Evolutionary conservation across 345 rosid genomes (phyloP).

Genomic region (Raphanus raphanistrum): DNA sequence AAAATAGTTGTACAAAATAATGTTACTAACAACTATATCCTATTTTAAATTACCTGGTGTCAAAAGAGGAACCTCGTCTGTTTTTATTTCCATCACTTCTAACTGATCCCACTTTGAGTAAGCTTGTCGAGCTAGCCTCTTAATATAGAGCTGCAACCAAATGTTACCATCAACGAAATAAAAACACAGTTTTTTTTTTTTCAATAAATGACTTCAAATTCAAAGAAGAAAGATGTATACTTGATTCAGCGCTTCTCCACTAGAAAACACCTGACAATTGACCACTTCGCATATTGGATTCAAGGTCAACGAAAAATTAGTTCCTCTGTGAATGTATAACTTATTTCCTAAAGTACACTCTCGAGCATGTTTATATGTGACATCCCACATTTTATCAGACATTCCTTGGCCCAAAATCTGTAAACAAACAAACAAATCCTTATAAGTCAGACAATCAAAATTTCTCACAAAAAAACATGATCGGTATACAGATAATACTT

Average conservation of each 20-base stretch:
- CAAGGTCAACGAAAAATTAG: slow-evolving; percentile 39
- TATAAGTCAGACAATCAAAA: slow-evolving; percentile 6
- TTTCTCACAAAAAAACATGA: background rate
- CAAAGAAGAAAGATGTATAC: slow-evolving; percentile 39
- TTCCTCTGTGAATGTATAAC: slow-evolving; percentile 43
- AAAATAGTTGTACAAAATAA: background rate
- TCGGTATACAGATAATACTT: background rate
- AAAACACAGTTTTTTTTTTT: background rate
- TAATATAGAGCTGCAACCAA: slow-evolving; percentile 45
- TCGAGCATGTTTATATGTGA: slow-evolving; percentile 66
- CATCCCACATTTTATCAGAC: slow-evolving; percentile 87
- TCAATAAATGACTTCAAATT: background rate
- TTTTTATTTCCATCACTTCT: slow-evolving; percentile 48
- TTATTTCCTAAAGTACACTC: slow-evolving; percentile 66
- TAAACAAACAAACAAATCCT: background rate
- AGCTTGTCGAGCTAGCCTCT: slow-evolving; percentile 60
- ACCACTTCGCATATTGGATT: slow-evolving; percentile 77
- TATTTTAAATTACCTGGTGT: slow-evolving; percentile 50
- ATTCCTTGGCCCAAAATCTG: slow-evolving; percentile 66
- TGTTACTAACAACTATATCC: background rate
- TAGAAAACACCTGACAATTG: slow-evolving; percentile 43
- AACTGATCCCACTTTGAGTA: slow-evolving; percentile 51
- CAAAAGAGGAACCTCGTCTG: slow-evolving; percentile 46
- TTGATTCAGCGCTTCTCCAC: slow-evolving; percentile 44
- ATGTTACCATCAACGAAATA: background rate